Conservation (phyloP, 116 monocot genomes). For the Phalaenopsis hybrid region DNA sequence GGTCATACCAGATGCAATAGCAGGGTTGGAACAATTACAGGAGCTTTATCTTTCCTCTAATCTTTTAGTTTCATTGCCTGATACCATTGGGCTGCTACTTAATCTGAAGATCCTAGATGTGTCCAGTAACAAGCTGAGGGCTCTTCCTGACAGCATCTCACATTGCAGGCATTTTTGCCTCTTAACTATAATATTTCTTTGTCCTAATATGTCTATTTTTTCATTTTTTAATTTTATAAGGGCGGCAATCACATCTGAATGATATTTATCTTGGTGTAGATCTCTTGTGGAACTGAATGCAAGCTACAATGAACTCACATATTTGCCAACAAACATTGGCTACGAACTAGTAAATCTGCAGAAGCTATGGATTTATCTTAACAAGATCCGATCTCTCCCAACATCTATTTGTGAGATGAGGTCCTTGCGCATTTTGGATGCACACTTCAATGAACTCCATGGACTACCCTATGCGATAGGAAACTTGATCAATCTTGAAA, state of each 20-base stretch:
- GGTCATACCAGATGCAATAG: slow-evolving; percentile 73
- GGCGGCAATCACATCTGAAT: neutral
- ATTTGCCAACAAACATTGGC: slow-evolving; percentile 83
- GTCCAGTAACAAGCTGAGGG: slow-evolving; percentile 79
- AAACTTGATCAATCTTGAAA: slow-evolving; percentile 27
- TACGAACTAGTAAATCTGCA: slow-evolving; percentile 43
- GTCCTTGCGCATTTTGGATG: slow-evolving; percentile 30
- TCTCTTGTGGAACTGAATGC: slow-evolving; percentile 84
- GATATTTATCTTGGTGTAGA: slow-evolving; percentile 22
- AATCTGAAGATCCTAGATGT: slow-evolving; percentile 77
- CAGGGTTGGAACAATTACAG: slow-evolving; percentile 60
- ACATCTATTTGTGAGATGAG: slow-evolving; percentile 38
- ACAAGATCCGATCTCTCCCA: slow-evolving; percentile 47
- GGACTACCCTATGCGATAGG: slow-evolving; percentile 36
- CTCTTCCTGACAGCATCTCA: slow-evolving; percentile 78
- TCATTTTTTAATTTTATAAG: no score
- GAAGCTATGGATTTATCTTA: slow-evolving; percentile 35
- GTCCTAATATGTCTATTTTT: no score
- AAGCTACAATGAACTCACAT: slow-evolving; percentile 68
- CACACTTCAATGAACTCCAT: slow-evolving; percentile 51
- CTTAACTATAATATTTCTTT: neutral
- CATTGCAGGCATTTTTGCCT: slow-evolving; percentile 54
- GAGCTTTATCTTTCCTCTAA: slow-evolving; percentile 70
- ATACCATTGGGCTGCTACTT: slow-evolving; percentile 75
- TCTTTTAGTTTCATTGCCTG: slow-evolving; percentile 52